Conservation (phyloP, 768 basidiomycete genomes). For the Strobilomyces confusus region DNA sequence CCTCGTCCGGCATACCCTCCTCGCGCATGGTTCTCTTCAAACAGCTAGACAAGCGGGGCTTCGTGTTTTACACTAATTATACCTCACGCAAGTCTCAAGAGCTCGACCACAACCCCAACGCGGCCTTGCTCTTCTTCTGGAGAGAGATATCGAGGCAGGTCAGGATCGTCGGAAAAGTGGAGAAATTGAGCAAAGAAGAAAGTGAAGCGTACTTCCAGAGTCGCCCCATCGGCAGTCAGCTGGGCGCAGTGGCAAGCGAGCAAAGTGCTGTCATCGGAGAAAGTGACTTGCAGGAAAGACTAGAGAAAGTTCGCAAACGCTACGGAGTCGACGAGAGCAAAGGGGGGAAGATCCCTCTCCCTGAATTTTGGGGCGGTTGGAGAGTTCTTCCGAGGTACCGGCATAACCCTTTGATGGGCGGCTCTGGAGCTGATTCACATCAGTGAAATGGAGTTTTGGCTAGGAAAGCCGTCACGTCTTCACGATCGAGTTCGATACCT, state of each 20-base stretch:
- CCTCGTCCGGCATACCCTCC: conserved; percentile 72
- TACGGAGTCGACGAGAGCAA: conserved; percentile 49
- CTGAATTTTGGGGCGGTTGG: conserved; percentile 97
- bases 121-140: conserved; percentile 91
- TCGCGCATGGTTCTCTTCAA: conserved; percentile 90
- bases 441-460: conserved; percentile 97
- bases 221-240: conserved; percentile 76
- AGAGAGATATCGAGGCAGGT: conserved; percentile 76
- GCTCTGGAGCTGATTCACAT: conserved; percentile 6
- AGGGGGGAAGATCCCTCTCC: conserved; percentile 56
- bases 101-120: conserved; percentile 70
- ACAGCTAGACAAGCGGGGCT: conserved; percentile 82
- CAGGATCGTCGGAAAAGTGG: conserved; percentile 79
- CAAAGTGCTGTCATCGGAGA: conserved; percentile 82
- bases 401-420: background rate
- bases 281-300: conserved; percentile 57
- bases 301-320: conserved; percentile 53
- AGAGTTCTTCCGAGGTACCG: conserved; percentile 83
- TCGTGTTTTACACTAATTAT: conserved; percentile 98
- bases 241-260: conserved; percentile 92
- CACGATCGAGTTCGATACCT: conserved; percentile 86
- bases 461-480: conserved; percentile 90
- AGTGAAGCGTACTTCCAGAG: conserved; percentile 79
- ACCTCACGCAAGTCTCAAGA: conserved; percentile 88
- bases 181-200: conserved; percentile 69